Conservation (phyloP, 2,329 filamentous ascomycete species). For the Scedosporium aurantiacum region DNA sequence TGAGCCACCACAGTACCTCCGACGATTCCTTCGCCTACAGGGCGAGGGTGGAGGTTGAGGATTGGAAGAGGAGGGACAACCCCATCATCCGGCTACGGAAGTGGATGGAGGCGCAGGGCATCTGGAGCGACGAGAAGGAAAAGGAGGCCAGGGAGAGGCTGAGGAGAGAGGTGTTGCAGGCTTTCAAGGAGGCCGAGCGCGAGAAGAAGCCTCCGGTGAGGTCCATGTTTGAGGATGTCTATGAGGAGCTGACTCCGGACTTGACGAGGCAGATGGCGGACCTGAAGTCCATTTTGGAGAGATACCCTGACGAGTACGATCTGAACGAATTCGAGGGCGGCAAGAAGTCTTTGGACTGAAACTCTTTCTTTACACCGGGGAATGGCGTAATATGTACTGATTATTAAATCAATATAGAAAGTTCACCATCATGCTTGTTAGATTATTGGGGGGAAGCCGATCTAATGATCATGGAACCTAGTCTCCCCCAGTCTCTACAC, state of each 20-base stretch:
- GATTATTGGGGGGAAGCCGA: too few relatives aligned
- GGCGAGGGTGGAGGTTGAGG: constrained; percentile 83
- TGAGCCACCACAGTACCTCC: constrained; percentile 91
- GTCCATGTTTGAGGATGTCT: constrained; percentile 76
- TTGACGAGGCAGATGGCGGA: constrained; percentile 59
- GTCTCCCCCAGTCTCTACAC: too few relatives aligned
- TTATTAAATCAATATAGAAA: neutral
- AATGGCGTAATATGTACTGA: neutral
- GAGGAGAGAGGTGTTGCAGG: constrained; percentile 67
- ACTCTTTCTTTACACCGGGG: neutral
- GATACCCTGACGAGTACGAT: constrained; percentile 90
- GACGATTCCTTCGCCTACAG: constrained; percentile 97
- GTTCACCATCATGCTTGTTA: neutral
- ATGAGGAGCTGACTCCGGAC: constrained; percentile 77
- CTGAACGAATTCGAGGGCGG: constrained; percentile 65
- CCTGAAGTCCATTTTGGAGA: constrained; percentile 65
- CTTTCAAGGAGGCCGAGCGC: constrained; percentile 74
- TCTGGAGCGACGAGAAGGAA: constrained; percentile 82
- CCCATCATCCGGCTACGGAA: constrained; percentile 77
- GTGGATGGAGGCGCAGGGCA: constrained; percentile 72
- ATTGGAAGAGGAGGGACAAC: constrained; percentile 88
- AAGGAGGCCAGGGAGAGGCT: constrained; percentile 55
- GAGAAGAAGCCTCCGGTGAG: constrained; percentile 66
- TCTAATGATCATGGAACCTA: neutral
- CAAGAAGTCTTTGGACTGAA: constrained; percentile 26